Conservation (phyloP, 1,284 basidiomycete genomes). For the Spongispora temasekensis region DNA sequence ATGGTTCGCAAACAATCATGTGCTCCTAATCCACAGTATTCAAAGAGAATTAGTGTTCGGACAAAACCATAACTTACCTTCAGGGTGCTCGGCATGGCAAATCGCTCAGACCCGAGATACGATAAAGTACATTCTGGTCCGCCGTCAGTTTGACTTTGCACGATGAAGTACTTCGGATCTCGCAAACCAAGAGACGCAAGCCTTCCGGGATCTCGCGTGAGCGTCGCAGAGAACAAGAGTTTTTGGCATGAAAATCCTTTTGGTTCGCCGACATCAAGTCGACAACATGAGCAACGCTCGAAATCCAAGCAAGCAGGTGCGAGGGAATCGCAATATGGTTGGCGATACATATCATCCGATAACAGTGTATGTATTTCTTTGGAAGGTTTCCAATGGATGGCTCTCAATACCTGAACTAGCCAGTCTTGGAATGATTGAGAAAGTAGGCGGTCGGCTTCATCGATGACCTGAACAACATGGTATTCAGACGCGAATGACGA, state of each 20-base stretch:
- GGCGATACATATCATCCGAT: constrained; percentile 9
- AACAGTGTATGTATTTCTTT: neutral
- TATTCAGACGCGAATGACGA: constrained; percentile 3
- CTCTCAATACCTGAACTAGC: constrained; percentile 78
- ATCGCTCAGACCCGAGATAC: constrained; percentile 70
- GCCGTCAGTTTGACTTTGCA: constrained; percentile 53
- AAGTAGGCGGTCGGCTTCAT: constrained; percentile 95
- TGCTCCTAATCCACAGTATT: constrained; percentile 61
- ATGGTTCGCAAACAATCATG: constrained; percentile 80
- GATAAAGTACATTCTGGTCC: constrained; percentile 41
- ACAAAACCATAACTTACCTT: constrained; percentile 45
- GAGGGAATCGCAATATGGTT: constrained; percentile 51
- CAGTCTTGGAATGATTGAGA: constrained; percentile 97
- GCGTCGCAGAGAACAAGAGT: constrained; percentile 94
- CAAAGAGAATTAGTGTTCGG: neutral
- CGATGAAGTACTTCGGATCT: constrained; percentile 87
- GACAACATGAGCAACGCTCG: constrained; percentile 41
- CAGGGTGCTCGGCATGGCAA: constrained; percentile 80
- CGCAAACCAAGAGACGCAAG: constrained; percentile 81
- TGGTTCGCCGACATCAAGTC: constrained; percentile 55
- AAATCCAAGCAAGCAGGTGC: constrained; percentile 58
- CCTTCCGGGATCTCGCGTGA: constrained; percentile 93
- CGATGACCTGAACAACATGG: constrained; percentile 70
- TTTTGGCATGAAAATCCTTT: constrained; percentile 83
- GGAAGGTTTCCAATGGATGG: constrained; percentile 54